Percentiles rank a stretch among this genome's conserved stretches.
Conservation (phyloP, 345 rosid species). For the Bruguiera sexangula region DNA sequence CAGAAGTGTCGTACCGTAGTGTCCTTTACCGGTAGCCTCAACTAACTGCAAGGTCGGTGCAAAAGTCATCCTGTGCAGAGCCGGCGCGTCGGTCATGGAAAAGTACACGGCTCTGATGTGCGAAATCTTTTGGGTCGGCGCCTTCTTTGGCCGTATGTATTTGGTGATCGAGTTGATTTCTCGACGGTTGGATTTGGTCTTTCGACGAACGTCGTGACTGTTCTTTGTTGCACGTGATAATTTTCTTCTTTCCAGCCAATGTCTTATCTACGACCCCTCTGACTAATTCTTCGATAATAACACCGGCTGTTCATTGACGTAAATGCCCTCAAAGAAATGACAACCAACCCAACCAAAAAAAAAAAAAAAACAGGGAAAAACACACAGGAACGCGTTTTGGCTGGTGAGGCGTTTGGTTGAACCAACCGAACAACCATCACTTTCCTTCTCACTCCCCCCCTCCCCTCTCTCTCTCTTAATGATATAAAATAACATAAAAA, state of each 20-base stretch:
- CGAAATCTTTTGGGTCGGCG: constrained; percentile 4
- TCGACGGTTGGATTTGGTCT: constrained; percentile 29
- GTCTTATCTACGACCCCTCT: constrained; percentile 25
- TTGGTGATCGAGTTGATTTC: constrained; percentile 1
- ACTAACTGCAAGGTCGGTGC: constrained; percentile 34
- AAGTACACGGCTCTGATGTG: constrained; percentile 22
- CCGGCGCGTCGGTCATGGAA: constrained; percentile 17
- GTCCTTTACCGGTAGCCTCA: constrained; percentile 23
- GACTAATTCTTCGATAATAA: constrained; percentile 30
- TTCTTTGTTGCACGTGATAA: constrained; percentile 30
- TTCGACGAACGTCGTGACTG: not conserved
- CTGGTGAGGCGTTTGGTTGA: constrained; percentile 86
- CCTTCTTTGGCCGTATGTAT: constrained; percentile 9
- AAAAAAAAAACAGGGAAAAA: not conserved
- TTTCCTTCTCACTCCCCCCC: constrained; percentile 44
- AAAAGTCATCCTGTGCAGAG: constrained; percentile 21
- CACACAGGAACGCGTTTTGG: constrained; percentile 58
- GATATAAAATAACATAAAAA: not conserved
- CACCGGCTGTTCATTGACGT: constrained; percentile 19
- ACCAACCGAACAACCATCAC: constrained; percentile 93
- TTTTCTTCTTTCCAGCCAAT: constrained; percentile 18
- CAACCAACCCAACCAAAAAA: constrained; percentile 18
- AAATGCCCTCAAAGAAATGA: constrained; percentile 6
- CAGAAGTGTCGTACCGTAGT: constrained; percentile 1
- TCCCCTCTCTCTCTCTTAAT: not conserved